Conservation (phyloP, 805 yeast genomes). For the Yarrowia sp. region DNA sequence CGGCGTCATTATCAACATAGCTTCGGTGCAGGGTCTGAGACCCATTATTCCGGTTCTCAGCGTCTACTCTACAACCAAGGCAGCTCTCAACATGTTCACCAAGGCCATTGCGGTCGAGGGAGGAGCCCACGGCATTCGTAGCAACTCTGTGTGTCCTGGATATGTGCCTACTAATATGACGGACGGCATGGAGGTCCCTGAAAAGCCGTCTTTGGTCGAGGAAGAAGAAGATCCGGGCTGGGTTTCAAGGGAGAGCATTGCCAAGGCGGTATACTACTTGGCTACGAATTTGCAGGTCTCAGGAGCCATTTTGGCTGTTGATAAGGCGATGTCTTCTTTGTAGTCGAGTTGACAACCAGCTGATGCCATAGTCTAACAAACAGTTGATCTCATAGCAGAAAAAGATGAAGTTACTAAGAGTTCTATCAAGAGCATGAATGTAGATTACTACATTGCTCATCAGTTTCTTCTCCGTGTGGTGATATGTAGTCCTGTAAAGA, state of each 20-base stretch:
- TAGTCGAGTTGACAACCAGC: neutral
- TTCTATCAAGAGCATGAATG: no score
- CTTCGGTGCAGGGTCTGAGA: constrained; percentile 58
- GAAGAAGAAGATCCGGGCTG: constrained; percentile 12
- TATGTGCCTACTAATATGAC: constrained; percentile 63
- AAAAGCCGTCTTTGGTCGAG: constrained; percentile 27
- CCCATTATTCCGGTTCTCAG: constrained; percentile 54
- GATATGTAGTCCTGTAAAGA: no score
- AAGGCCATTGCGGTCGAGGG: constrained; percentile 59
- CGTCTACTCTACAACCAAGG: constrained; percentile 68
- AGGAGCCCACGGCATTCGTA: constrained; percentile 51
- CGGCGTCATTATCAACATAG: constrained; percentile 55
- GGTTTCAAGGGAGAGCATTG: constrained; percentile 29
- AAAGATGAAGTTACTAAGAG: no score
- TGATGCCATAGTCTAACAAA: no score
- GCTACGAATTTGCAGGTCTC: constrained; percentile 29
- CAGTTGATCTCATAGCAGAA: no score
- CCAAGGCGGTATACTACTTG: constrained; percentile 31
- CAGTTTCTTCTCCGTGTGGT: no score
- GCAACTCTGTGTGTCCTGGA: constrained; percentile 69
- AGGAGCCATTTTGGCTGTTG: constrained; percentile 31
- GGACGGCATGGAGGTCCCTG: constrained; percentile 12
- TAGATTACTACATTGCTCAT: no score
- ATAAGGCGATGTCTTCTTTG: constrained; percentile 28
- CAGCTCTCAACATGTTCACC: constrained; percentile 65